Percentiles rank a stretch among this genome's conserved stretches.
phyloP scores from a whole-genome alignment of 1,284 basidiomycete species.

The Ganoderma resinaceum region DNA sequence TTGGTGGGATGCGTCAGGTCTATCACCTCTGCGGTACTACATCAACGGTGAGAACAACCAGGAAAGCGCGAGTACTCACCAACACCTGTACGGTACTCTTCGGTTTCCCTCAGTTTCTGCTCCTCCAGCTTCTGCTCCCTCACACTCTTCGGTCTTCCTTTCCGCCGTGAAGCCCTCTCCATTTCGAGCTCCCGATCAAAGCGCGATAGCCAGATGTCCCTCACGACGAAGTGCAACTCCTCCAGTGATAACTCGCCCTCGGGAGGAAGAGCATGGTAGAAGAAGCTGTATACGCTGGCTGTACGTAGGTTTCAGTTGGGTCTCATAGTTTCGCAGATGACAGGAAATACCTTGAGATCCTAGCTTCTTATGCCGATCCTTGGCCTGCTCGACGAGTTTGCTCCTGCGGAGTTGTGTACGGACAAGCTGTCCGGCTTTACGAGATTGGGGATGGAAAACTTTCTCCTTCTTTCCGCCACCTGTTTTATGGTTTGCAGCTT shows the following conservation, averaged over 20 bases:
- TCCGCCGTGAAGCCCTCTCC: constrained; percentile 69
- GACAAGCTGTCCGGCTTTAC: constrained; percentile 83
- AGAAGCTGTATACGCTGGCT: constrained; percentile 84
- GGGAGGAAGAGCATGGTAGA: constrained; percentile 76
- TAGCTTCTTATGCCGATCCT: constrained; percentile 64
- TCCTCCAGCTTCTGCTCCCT: constrained; percentile 81
- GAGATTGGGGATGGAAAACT: constrained; percentile 79
- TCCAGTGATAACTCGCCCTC: constrained; percentile 68
- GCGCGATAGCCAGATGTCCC: constrained; percentile 77
- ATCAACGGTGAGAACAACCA: not conserved
- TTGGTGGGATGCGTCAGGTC: constrained; percentile 81
- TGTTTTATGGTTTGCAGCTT: constrained; percentile 30
- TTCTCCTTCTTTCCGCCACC: constrained; percentile 68
- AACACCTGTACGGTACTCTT: constrained; percentile 84
- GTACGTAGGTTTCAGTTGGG: constrained; percentile 13
- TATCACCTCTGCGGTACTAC: constrained; percentile 66
- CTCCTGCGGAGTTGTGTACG: constrained; percentile 75
- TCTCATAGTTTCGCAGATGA: not conserved
- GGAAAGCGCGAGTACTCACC: constrained; percentile 57
- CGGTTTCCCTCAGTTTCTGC: constrained; percentile 67
- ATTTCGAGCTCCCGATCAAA: constrained; percentile 73
- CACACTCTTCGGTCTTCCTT: constrained; percentile 80
- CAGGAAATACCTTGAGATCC: constrained; percentile 55
- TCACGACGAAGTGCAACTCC: constrained; percentile 73
- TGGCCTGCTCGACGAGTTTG: constrained; percentile 66